Evolutionary conservation across 768 basidiomycete species (phyloP).

Genomic region (Gymnopilus junonius): DNA sequence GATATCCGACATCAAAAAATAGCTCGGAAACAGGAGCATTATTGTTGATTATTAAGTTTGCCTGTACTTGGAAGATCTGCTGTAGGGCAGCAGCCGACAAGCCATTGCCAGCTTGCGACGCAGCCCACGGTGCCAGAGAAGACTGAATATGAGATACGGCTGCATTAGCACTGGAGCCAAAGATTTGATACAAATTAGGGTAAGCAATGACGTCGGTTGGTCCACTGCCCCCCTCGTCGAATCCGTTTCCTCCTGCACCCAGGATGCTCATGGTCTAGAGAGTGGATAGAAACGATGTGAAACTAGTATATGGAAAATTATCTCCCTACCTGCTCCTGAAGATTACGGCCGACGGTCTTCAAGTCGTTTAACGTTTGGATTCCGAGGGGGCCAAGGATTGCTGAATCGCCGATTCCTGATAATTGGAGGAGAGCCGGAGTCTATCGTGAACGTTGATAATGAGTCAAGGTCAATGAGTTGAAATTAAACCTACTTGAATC

Average conservation of each 20-base stretch:
- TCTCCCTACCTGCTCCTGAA: constrained; percentile 53
- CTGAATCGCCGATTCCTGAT: constrained; percentile 60
- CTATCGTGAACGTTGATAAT: constrained; percentile 19
- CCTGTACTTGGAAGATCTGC: constrained; percentile 49
- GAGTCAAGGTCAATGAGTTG: not conserved
- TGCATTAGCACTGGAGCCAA: constrained; percentile 36
- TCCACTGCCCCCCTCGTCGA: constrained; percentile 43
- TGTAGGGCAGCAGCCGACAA: constrained; percentile 44
- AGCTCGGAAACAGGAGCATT: constrained; percentile 53
- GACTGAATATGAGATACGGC: constrained; percentile 41
- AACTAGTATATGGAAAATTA: not conserved
- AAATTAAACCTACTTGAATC: constrained; percentile 29
- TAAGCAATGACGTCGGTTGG: constrained; percentile 54
- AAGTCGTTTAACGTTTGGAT: constrained; percentile 51
- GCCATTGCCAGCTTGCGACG: constrained; percentile 44
- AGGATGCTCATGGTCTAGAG: constrained; percentile 46
- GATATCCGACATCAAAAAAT: constrained; percentile 51
- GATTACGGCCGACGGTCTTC: constrained; percentile 56
- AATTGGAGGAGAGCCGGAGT: constrained; percentile 54
- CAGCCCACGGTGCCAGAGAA: constrained; percentile 45
- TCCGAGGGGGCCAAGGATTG: constrained; percentile 46
- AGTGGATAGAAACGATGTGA: not conserved
- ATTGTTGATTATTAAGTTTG: constrained; percentile 48
- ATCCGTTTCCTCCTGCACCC: constrained; percentile 44
- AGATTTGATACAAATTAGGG: constrained; percentile 54